These are phyloP conservation scores for Beauveria varroae DNA, from an alignment of 2,329 filamentous ascomycete genomes.

Conservation along the genomic window DNA sequence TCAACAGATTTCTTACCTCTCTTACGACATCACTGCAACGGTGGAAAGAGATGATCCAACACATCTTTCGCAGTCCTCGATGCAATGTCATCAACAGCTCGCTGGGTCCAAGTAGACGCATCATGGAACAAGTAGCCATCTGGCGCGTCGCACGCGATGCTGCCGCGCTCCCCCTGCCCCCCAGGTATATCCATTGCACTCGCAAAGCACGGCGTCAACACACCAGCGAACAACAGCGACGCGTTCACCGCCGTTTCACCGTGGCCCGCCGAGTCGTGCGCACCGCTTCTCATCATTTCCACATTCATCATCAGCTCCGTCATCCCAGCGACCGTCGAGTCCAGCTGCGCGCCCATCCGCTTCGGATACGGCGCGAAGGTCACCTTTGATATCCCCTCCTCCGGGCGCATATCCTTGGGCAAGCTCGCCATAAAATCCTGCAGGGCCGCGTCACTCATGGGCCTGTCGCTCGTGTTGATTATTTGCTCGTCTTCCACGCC, in stretches of 20 bases:
- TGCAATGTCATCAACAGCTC: constrained; percentile 21
- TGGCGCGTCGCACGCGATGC: constrained; percentile 32
- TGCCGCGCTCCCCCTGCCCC: constrained; percentile 12
- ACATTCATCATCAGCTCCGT: background rate
- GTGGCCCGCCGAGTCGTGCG: background rate
- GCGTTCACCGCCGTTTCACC: background rate
- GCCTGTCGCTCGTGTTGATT: constrained; percentile 4
- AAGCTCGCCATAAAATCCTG: constrained; percentile 5
- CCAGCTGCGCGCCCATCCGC: background rate
- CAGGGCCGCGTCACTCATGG: constrained; percentile 5
- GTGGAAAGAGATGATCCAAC: constrained; percentile 18
- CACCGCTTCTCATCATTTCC: background rate
- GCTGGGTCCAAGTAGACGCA: constrained; percentile 35
- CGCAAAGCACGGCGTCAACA: constrained; percentile 3
- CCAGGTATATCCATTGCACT: constrained; percentile 13
- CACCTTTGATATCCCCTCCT: background rate
- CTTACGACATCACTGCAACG: background rate
- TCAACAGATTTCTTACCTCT: too few relatives aligned
- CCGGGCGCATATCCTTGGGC: constrained; percentile 20
- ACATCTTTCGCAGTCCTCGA: constrained; percentile 16
- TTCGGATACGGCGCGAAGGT: constrained; percentile 4
- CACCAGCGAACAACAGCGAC: background rate
- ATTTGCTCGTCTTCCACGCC: constrained; percentile 19
- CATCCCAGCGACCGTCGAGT: background rate
- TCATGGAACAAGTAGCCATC: constrained; percentile 46